phyloP scores from a whole-genome alignment of 768 basidiomycete species.

The Chiua virens region DNA sequence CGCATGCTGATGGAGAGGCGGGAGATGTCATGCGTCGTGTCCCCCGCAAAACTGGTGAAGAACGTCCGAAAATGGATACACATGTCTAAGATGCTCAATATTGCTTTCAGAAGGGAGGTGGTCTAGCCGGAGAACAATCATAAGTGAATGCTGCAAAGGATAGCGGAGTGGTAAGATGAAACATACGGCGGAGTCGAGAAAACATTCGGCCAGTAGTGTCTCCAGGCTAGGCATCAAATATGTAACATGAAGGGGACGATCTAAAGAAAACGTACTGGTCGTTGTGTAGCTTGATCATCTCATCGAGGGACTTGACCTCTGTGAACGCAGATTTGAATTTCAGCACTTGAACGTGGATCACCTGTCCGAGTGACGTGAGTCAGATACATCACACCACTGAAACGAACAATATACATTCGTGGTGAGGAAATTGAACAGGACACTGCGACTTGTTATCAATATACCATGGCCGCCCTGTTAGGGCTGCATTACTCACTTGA shows the following conservation, averaged over 20 bases:
- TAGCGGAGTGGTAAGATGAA: background rate
- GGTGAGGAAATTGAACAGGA: slow-evolving; percentile 66
- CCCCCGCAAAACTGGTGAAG: slow-evolving; percentile 60
- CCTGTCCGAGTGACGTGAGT: slow-evolving; percentile 39
- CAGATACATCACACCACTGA: background rate
- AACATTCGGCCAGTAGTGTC: slow-evolving; percentile 58
- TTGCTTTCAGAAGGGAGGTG: slow-evolving; percentile 59
- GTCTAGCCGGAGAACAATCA: slow-evolving; percentile 42
- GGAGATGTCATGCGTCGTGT: slow-evolving; percentile 57
- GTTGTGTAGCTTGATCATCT: slow-evolving; percentile 69
- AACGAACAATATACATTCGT: slow-evolving; percentile 54
- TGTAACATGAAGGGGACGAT: background rate
- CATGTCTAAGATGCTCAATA: slow-evolving; percentile 73
- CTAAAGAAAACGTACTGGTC: slow-evolving; percentile 53
- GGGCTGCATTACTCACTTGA: slow-evolving; percentile 57
- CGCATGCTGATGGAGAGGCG: slow-evolving; percentile 51
- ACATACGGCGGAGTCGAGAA: slow-evolving; percentile 61
- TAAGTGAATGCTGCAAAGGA: background rate
- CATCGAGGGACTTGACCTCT: slow-evolving; percentile 64
- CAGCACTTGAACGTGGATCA: slow-evolving; percentile 48
- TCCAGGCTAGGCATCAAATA: slow-evolving; percentile 45
- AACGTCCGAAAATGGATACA: slow-evolving; percentile 65
- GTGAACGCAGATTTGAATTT: slow-evolving; percentile 31
- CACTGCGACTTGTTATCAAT: slow-evolving; percentile 38
- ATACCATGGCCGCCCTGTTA: background rate